Conservation (phyloP, 1,284 basidiomycete genomes). For the Leucoagaricus sp. region DNA sequence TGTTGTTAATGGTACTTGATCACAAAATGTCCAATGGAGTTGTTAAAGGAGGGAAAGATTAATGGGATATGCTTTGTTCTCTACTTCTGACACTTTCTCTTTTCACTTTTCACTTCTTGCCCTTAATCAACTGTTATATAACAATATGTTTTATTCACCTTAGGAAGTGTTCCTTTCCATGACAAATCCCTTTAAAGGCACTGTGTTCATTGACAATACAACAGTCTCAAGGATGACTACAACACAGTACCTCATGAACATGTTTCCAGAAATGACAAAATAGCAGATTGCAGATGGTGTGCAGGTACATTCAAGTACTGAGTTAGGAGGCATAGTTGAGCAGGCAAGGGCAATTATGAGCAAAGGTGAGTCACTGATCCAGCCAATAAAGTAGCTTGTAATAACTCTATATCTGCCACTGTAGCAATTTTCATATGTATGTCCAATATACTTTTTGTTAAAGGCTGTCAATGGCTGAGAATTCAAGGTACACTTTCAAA, state of each 20-base stretch:
- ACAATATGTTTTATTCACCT: not conserved
- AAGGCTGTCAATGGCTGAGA: conserved; percentile 27
- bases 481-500: conserved; percentile 31
- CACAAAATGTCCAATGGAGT: conserved; percentile 38
- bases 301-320: conserved; percentile 31
- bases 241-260: conserved; percentile 32
- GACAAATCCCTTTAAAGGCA: conserved; percentile 43
- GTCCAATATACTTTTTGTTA: conserved; percentile 36
- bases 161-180: conserved; percentile 35
- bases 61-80: conserved; percentile 38
- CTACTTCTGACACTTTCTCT: not conserved
- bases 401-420: not conserved
- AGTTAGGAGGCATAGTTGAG: conserved; percentile 30
- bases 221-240: conserved; percentile 28
- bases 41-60: conserved; percentile 34
- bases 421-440: conserved; percentile 38
- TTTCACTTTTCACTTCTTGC: not conserved
- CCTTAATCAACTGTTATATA: not conserved
- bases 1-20: conserved; percentile 50
- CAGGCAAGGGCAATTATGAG: conserved; percentile 41
- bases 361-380: conserved; percentile 39
- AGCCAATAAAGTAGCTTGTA: no score
- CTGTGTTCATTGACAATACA: conserved; percentile 35
- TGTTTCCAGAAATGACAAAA: conserved; percentile 37
- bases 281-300: conserved; percentile 26